Percentiles rank a stretch among this genome's conserved stretches.
phyloP scores from a whole-genome alignment of 345 rosid species.

The Anastatica hierochuntica region DNA sequence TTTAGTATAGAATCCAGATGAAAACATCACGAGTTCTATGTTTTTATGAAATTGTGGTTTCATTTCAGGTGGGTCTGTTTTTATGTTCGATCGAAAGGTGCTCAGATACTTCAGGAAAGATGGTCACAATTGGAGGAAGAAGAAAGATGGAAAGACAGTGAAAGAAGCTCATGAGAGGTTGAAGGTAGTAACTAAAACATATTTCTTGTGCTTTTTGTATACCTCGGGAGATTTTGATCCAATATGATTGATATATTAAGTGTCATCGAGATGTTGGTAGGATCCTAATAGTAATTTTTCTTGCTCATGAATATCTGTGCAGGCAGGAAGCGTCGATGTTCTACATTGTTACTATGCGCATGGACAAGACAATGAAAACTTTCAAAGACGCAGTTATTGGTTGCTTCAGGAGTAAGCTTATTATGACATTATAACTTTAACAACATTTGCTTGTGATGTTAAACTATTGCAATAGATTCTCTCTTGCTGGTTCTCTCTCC shows the following conservation, averaged over 20 bases:
- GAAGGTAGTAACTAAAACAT: constrained; percentile 41
- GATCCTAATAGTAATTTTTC: not conserved
- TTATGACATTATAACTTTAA: not conserved
- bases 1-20: not conserved
- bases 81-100: constrained; percentile 80
- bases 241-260: not conserved
- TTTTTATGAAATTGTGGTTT: not conserved
- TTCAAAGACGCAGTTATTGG: constrained; percentile 97
- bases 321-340: constrained; percentile 90
- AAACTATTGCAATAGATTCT: not conserved
- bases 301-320: constrained; percentile 17
- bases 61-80: constrained; percentile 75
- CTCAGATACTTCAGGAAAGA: constrained; percentile 91
- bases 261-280: not conserved
- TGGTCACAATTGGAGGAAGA: constrained; percentile 96
- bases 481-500: not conserved
- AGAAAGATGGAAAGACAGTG: constrained; percentile 81
- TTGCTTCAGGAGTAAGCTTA: constrained; percentile 92
- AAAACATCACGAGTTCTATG: not conserved
- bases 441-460: not conserved
- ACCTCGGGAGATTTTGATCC: not conserved
- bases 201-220: not conserved
- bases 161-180: constrained; percentile 96
- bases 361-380: constrained; percentile 76
- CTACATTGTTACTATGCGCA: constrained; percentile 97